Conservation (phyloP, 345 rosid genomes). For the Nephelium lappaceum region DNA sequence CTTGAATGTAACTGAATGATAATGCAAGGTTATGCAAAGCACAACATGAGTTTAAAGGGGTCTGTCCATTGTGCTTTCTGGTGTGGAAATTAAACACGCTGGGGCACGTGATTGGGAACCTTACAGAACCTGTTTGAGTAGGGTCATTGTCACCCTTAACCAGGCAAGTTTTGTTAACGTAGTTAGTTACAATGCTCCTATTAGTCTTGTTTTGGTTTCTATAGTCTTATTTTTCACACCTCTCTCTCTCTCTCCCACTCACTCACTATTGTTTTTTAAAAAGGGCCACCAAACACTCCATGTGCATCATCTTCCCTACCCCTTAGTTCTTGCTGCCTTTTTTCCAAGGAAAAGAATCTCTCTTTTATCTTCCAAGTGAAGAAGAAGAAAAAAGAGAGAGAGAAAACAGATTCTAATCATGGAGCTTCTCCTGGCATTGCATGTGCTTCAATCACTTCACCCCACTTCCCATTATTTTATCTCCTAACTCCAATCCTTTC, state of each 20-base stretch:
- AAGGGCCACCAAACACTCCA: constrained; percentile 47
- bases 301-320: constrained; percentile 57
- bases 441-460: constrained; percentile 52
- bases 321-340: constrained; percentile 33
- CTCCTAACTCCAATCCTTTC: neutral
- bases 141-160: constrained; percentile 29
- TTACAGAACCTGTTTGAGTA: constrained; percentile 16
- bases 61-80: neutral
- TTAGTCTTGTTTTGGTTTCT: constrained; percentile 15
- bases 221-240: neutral
- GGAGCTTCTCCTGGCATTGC: constrained; percentile 54
- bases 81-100: constrained; percentile 1
- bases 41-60: neutral
- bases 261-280: constrained; percentile 1
- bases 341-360: constrained; percentile 33
- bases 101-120: constrained; percentile 39
- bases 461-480: constrained; percentile 54
- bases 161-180: constrained; percentile 31
- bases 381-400: constrained; percentile 15
- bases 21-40: neutral
- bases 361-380: constrained; percentile 23
- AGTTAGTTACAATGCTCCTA: constrained; percentile 6
- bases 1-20: neutral
- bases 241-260: neutral
- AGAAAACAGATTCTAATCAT: constrained; percentile 46